Evolutionary conservation across 176 grass and related monocot genomes (phyloP).

Genomic region (Leersia perrieri): DNA sequence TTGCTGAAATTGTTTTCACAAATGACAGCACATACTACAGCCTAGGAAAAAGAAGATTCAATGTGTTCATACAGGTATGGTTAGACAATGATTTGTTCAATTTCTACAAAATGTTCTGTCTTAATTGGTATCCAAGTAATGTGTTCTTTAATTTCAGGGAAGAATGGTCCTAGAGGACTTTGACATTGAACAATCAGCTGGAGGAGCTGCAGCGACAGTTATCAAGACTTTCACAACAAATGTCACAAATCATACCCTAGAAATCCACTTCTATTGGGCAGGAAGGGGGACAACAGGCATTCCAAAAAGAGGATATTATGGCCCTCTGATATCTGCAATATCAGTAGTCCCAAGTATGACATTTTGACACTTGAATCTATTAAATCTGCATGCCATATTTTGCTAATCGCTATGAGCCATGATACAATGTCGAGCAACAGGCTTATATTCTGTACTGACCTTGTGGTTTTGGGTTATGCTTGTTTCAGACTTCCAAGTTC

Average conservation of each 20-base stretch:
- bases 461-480: constrained; percentile 24
- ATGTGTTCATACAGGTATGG: constrained; percentile 87
- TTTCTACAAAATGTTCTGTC: not conserved
- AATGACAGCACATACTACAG: constrained; percentile 76
- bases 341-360: constrained; percentile 83
- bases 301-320: constrained; percentile 82
- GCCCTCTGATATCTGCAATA: constrained; percentile 95
- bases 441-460: constrained; percentile 18
- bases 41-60: constrained; percentile 89
- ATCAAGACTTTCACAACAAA: constrained; percentile 58
- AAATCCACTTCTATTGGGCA: constrained; percentile 84
- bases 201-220: constrained; percentile 51
- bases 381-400: not conserved
- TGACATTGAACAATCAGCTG: constrained; percentile 61
- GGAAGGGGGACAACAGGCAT: constrained; percentile 85
- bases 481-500: constrained; percentile 52
- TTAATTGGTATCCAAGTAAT: constrained; percentile 9
- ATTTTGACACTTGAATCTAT: constrained; percentile 8
- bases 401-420: constrained; percentile 3
- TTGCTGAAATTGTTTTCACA: constrained; percentile 83
- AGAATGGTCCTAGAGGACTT: constrained; percentile 86
- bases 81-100: not conserved
- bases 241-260: constrained; percentile 61
- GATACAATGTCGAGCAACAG: not conserved
- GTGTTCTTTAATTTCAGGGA: constrained; percentile 46